Percentiles rank a stretch among this genome's conserved stretches.
Evolutionary conservation across 78 protist species (phyloP).

Genomic region (Planoprotostelium fungivorum): DNA sequence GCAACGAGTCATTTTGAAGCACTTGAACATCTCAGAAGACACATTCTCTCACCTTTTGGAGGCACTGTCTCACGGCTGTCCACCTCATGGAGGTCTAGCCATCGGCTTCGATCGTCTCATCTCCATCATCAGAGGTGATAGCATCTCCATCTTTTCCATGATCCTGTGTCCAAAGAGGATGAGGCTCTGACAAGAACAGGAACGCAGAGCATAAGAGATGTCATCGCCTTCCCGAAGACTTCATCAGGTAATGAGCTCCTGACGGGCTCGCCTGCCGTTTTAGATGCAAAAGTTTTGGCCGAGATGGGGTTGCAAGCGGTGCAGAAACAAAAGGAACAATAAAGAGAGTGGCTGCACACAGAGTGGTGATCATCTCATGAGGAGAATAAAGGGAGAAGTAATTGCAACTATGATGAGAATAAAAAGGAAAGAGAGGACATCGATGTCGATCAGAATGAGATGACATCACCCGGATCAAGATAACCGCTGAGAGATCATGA

Average conservation of each 20-base stretch:
- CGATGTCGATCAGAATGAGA: too few species aligned
- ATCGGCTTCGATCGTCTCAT: conserved; percentile 78
- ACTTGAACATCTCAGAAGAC: neutral
- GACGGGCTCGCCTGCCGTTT: conserved; percentile 28
- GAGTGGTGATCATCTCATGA: too few species aligned
- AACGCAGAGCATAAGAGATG: conserved; percentile 73
- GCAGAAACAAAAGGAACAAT: too few species aligned
- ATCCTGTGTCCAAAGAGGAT: neutral
- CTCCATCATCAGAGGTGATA: conserved; percentile 14
- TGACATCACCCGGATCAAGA: too few species aligned
- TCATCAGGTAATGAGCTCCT: conserved; percentile 51
- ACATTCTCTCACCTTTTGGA: conserved; percentile 37
- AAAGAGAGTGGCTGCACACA: too few species aligned
- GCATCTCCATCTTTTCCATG: neutral
- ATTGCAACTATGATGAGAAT: too few species aligned
- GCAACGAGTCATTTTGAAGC: conserved; percentile 54
- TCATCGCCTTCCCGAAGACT: conserved; percentile 89
- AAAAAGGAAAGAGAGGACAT: too few species aligned
- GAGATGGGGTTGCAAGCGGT: too few species aligned
- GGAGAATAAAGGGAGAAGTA: too few species aligned
- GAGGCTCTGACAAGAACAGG: neutral
- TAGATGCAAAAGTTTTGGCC: conserved; percentile 13
- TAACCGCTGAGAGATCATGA: too few species aligned
- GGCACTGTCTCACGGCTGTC: conserved; percentile 63
- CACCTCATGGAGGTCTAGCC: conserved; percentile 82